These are phyloP conservation scores for Solanum sparsipilum DNA, from an alignment of 257 asterid genomes.

Conservation along the genomic window DNA sequence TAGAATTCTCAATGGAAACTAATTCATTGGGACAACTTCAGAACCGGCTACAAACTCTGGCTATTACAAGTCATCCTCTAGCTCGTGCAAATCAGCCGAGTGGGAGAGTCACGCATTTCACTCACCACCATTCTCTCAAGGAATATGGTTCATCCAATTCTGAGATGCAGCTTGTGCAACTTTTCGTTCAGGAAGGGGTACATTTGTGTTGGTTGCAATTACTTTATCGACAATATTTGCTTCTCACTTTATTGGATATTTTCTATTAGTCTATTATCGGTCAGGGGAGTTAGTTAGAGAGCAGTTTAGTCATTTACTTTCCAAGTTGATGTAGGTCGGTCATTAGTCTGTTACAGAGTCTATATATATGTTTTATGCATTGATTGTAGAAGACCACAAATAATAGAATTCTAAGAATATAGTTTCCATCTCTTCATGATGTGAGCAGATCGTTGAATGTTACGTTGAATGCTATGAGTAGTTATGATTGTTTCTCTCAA, in stretches of 20 bases:
- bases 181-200: background rate
- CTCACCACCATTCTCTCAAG: background rate
- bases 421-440: too few relatives aligned
- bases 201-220: background rate
- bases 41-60: background rate
- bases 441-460: too few relatives aligned
- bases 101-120: background rate
- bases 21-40: background rate
- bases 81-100: background rate
- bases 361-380: too few relatives aligned
- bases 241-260: background rate
- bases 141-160: background rate
- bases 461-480: too few relatives aligned
- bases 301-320: too few relatives aligned
- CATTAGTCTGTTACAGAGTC: too few relatives aligned
- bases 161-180: background rate
- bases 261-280: too few relatives aligned
- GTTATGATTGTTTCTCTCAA: too few relatives aligned
- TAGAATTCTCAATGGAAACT: background rate
- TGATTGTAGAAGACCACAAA: too few relatives aligned
- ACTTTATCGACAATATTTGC: background rate
- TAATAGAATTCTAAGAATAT: too few relatives aligned
- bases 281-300: too few relatives aligned
- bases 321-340: too few relatives aligned
- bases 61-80: background rate